Evolutionary conservation across 176 grass and related monocot species (phyloP).

Genomic region (bread wheat (Triticum aestivum)): DNA sequence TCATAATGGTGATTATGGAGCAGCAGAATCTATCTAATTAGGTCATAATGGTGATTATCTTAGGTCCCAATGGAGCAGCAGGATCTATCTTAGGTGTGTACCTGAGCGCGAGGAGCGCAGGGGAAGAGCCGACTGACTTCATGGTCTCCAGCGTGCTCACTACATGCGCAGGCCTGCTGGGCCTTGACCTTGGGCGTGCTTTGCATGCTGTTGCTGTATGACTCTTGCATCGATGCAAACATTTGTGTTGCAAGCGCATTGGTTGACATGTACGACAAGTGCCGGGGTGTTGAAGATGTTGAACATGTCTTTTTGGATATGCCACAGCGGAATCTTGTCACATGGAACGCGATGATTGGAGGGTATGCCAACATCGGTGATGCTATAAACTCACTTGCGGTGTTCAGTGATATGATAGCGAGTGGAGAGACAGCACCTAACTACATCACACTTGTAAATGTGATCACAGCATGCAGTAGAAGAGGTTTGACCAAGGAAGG

Average conservation of each 20-base stretch:
- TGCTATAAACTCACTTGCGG: conserved; percentile 47
- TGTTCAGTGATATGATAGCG: conserved; percentile 64
- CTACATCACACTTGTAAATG: conserved; percentile 67
- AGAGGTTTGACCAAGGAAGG: conserved; percentile 71
- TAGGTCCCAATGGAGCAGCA: no score
- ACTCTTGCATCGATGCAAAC: conserved; percentile 56
- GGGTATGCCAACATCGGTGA: conserved; percentile 67
- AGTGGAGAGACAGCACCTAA: conserved; percentile 58
- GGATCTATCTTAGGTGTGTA: conserved; percentile 13
- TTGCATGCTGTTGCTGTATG: conserved; percentile 58
- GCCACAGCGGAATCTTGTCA: conserved; percentile 58
- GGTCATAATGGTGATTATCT: no score
- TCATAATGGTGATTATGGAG: no score
- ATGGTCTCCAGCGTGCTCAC: conserved; percentile 78
- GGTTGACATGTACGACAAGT: conserved; percentile 86
- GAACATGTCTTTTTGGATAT: conserved; percentile 50
- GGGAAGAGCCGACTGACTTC: conserved; percentile 62
- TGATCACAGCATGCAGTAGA: conserved; percentile 70
- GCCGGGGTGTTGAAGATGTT: conserved; percentile 55
- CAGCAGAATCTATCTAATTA: no score
- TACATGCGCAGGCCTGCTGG: conserved; percentile 67
- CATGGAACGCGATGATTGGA: conserved; percentile 74
- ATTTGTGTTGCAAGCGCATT: conserved; percentile 72
- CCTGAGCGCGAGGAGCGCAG: conserved; percentile 54
- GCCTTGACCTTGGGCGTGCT: conserved; percentile 59